Evolutionary conservation across 441 rosid species (phyloP), one percentile per base, ranked within the genome.

Genomic region (Adansonia rubrostipa): DNA sequence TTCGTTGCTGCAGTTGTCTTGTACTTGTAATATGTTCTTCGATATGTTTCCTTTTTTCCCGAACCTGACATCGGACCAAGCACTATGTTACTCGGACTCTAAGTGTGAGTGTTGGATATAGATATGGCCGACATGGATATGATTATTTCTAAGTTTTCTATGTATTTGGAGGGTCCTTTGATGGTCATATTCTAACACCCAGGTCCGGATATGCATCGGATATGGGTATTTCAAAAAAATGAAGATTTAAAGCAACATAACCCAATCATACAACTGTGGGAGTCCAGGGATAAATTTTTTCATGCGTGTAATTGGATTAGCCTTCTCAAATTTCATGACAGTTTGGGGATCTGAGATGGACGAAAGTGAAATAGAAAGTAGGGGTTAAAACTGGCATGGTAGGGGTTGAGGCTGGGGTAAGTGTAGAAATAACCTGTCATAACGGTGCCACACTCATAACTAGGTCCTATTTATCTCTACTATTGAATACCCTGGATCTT

Each of bases 181-280:
- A 24, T 0, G 28, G 28, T 1, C 28, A 24, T 24, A 24, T 24
- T 1, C 28, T 24, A 24, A 24, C 28, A 24, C 28, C 28, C 28
- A 24, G 28, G 28, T 24, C 28, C 28, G 28, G 28, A 24, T 24
- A 24, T 24, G 28, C 28, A 24, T 24, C 28, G 28, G 28, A 24
- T 24, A 24, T 24, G 28, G 28, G 28, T 24, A 24, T 24, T 24
- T 24, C 28, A 24, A 24, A 24, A 24, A 24, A 24, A 24, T 24
- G 28, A 24, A 24, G 28, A 24, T 0, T 24, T 24, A 24, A 24
- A 24, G 28, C 1, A 24, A 24, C 28, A 24, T 24, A 24, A 1
- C 28, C 28, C 90, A 89, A 33, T 86, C 91, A 78, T 88, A 91
- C 80, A 89, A 77, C 91, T 88, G 87, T 65, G 42, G 73, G 48